Evolutionary conservation across 2,329 filamentous ascomycete genomes (phyloP).

Genomic region (Penicillium sp.): DNA sequence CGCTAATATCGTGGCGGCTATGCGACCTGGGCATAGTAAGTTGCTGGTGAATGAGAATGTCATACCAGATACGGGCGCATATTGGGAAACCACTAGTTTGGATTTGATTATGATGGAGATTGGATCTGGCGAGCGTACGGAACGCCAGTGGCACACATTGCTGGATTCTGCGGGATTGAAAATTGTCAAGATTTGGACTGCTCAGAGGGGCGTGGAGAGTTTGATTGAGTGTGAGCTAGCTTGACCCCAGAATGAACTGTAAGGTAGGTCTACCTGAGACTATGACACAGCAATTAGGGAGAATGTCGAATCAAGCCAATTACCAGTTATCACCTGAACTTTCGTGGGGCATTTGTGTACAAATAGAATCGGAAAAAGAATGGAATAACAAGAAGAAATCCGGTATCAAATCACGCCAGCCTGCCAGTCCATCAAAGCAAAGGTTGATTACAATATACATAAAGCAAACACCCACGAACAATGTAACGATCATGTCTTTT

Average conservation of each 20-base stretch:
- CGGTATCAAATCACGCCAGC: conserved; percentile 20
- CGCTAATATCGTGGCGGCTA: conserved; percentile 28
- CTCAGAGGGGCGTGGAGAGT: conserved; percentile 18
- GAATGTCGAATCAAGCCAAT: too few species aligned
- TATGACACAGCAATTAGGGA: too few species aligned
- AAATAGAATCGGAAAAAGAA: neutral
- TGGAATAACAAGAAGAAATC: conserved; percentile 2
- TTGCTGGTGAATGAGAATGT: conserved; percentile 47
- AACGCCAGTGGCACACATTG: conserved; percentile 40
- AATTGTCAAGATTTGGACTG: conserved; percentile 36
- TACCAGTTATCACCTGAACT: too few species aligned
- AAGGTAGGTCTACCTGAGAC: neutral
- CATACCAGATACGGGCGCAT: conserved; percentile 37
- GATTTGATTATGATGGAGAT: conserved; percentile 48
- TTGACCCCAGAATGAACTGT: neutral
- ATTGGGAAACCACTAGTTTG: conserved; percentile 31
- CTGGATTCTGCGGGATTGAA: conserved; percentile 36
- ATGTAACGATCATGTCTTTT: conserved; percentile 48
- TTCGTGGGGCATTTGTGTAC: too few species aligned
- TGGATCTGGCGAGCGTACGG: conserved; percentile 41
- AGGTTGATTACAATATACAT: conserved; percentile 11
- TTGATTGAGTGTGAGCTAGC: conserved; percentile 27
- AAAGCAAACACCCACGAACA: conserved; percentile 6
- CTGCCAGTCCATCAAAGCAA: conserved; percentile 17
- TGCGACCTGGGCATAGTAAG: conserved; percentile 43